Percentiles rank a stretch among this genome's conserved stretches.
Conservation (phyloP, 192 early-diverging fungal genomes). For the Gonapodya prolifera region DNA sequence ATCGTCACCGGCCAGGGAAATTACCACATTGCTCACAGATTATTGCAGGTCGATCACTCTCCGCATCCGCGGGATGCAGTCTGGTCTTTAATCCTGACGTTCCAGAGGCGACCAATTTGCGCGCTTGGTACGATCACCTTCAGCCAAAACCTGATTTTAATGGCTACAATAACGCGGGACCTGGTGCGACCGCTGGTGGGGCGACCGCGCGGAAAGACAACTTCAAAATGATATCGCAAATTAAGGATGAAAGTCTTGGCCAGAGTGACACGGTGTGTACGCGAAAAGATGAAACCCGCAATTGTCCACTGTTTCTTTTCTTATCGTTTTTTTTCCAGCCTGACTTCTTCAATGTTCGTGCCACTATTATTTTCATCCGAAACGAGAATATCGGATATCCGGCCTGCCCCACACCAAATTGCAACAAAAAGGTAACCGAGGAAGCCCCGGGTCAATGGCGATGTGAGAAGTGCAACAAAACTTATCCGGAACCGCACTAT, state of each 20-base stretch:
- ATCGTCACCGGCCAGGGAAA: no score
- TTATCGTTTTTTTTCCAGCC: constrained; percentile 19
- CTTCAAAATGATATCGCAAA: constrained; percentile 50
- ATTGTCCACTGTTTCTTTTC: neutral
- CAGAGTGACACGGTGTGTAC: constrained; percentile 36
- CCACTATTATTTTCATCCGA: constrained; percentile 61
- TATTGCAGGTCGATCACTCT: constrained; percentile 31
- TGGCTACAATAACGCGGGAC: constrained; percentile 23
- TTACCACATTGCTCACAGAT: no score
- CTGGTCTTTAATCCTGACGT: constrained; percentile 60
- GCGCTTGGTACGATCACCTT: constrained; percentile 53
- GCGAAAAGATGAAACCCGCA: neutral
- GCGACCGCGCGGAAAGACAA: constrained; percentile 19
- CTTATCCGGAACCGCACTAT: constrained; percentile 57
- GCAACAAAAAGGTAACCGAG: constrained; percentile 82
- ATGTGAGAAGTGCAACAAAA: constrained; percentile 80
- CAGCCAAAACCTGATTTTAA: constrained; percentile 17
- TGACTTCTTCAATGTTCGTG: constrained; percentile 63
- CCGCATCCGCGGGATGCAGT: constrained; percentile 26
- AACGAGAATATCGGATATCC: constrained; percentile 64
- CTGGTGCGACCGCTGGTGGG: constrained; percentile 12
- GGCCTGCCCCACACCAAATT: constrained; percentile 61
- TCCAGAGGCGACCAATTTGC: constrained; percentile 53
- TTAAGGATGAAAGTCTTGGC: constrained; percentile 59
- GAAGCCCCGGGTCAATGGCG: constrained; percentile 54